These are phyloP conservation scores for Pachyrhizus erosus DNA, from an alignment of 306 rosid species.

Conservation along the genomic window DNA sequence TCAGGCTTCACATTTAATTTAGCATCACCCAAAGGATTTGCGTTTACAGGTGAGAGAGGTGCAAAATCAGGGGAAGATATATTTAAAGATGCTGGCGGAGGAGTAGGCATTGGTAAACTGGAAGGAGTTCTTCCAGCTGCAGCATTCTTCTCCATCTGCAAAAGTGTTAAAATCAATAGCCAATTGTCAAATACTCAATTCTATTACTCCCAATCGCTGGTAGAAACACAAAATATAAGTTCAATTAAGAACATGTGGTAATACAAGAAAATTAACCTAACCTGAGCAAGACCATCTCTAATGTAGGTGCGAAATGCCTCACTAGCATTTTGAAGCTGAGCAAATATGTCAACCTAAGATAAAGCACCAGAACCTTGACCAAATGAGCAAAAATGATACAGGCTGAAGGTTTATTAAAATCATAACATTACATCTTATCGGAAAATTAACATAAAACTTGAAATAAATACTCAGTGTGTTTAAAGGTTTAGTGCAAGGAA, in stretches of 20 bases:
- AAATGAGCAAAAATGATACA: constrained; percentile 17
- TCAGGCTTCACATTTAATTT: constrained; percentile 76
- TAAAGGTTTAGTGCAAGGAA: background rate
- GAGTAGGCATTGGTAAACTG: constrained; percentile 90
- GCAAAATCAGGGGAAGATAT: constrained; percentile 89
- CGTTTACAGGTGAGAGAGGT: constrained; percentile 85
- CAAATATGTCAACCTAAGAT: constrained; percentile 91
- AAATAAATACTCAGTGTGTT: too few relatives aligned
- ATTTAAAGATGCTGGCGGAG: constrained; percentile 85
- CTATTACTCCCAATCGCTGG: background rate
- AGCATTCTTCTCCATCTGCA: constrained; percentile 98
- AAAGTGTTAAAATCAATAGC: constrained; percentile 31
- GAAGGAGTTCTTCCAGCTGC: constrained; percentile 99
- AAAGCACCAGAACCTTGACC: constrained; percentile 30
- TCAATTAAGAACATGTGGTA: constrained; percentile 19
- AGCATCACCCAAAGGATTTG: constrained; percentile 75
- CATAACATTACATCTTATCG: too few relatives aligned
- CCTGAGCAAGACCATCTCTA: constrained; percentile 98
- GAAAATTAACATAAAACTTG: too few relatives aligned
- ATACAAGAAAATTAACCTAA: constrained; percentile 40
- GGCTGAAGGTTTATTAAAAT: background rate
- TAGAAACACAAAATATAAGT: background rate
- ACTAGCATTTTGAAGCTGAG: constrained; percentile 98
- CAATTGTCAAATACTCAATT: constrained; percentile 14
- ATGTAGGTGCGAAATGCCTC: constrained; percentile 99